Conservation (phyloP, 2,329 filamentous ascomycete genomes). For the Beauveria asiatica region DNA sequence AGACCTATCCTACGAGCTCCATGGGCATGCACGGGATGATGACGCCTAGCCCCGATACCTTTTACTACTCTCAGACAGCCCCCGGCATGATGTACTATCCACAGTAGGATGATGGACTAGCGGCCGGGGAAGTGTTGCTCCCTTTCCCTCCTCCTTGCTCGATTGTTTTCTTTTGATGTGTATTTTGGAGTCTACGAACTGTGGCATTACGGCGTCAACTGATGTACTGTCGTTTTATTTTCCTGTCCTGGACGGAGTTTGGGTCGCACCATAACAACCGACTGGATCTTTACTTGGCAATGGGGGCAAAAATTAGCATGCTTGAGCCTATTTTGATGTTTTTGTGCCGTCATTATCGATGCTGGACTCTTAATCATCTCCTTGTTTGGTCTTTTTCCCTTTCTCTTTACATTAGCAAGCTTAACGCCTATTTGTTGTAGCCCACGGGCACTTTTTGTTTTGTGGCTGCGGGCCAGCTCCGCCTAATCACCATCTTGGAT, state of each 20-base stretch:
- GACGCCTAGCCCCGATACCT: slow-evolving; percentile 58
- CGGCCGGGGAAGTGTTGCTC: background rate
- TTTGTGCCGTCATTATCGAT: slow-evolving; percentile 10
- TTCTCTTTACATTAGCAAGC: slow-evolving; percentile 3
- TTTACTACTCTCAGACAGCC: slow-evolving; percentile 57
- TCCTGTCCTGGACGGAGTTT: background rate
- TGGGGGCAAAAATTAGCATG: background rate
- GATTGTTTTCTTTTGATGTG: background rate
- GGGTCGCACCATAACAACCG: background rate
- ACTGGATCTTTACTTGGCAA: slow-evolving; percentile 2
- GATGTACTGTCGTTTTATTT: background rate
- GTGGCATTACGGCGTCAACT: background rate
- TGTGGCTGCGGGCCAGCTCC: slow-evolving; percentile 5
- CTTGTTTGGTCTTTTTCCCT: slow-evolving; percentile 10
- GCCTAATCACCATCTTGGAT: slow-evolving; percentile 8
- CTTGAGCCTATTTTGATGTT: slow-evolving; percentile 1
- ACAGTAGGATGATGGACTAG: slow-evolving; percentile 36
- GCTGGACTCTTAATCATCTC: background rate
- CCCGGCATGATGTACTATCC: slow-evolving; percentile 53
- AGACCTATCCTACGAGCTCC: slow-evolving; percentile 47
- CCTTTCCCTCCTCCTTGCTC: background rate
- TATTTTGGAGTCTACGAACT: background rate
- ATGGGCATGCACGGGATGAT: slow-evolving; percentile 75
- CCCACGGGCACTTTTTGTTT: background rate
- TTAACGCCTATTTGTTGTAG: background rate